Base-by-base conservation (phyloP, 2,329 filamentous ascomycete species). In the Aspergillus cejpii region DNA sequence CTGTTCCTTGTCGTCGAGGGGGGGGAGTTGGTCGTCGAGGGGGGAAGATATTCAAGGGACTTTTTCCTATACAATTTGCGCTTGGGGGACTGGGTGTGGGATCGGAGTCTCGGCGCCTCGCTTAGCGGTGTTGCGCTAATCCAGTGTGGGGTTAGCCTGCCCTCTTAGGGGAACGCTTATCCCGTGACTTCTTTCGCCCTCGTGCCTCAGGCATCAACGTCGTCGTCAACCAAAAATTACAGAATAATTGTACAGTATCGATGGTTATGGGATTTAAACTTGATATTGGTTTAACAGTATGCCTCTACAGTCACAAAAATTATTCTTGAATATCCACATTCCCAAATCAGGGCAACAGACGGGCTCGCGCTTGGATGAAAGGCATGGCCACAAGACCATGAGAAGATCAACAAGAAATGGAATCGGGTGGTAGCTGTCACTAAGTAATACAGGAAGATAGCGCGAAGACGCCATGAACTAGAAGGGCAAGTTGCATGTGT, bases 21-120 rank as follows among this genome's bases (percentile, higher is more conserved):
- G 50, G 54, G 53, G 56, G 59, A 60, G 57, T 61, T 58, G 61
- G 55, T 56, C 57, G 60, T 62, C 58, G 61, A 48, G 44, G 48
- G 48, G 46, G 50, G 45, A 45, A 38, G 59, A 60, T 38, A 43
- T 27, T 41, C 37, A 50, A 37, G 20, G 38, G 23, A 34, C 14
- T 34, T 34, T 15, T 29, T 40, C 20, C 31, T 39, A 29, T 46
- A 43, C 50, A 50, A 48, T 47, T 52, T 53, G 53, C 47, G 45
- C 43, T 44, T 46, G 43, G 44, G 15, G 8, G 26, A 38, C 44
- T 46, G 43, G 43, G 50, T 60, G 56, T 59, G 57, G 56, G 55
- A 56, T 58, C 55, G 53, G 56, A 48, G 47, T 43, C 48, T 55
- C 56, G 55, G 56, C 49, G 48, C 39, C 56, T 65, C 62, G 63